These are phyloP conservation scores for Verbena officinalis DNA, from an alignment of 257 asterid genomes.

Conservation along the genomic window DNA sequence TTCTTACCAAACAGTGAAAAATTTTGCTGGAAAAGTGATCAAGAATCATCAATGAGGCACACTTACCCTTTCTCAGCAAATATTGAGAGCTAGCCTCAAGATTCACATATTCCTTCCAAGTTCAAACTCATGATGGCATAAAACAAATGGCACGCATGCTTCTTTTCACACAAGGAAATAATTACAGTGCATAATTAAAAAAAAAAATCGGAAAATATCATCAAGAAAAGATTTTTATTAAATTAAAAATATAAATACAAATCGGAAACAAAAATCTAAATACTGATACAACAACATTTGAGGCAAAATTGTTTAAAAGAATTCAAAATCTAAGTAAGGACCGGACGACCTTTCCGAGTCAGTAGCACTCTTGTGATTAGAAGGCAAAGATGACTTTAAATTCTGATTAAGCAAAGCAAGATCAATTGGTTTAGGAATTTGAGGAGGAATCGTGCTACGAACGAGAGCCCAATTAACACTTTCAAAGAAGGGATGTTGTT, in stretches of 20 bases:
- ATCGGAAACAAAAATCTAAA: conserved; percentile 15
- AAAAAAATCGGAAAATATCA: conserved; percentile 3
- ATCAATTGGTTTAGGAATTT: conserved; percentile 71
- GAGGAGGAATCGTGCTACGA: conserved; percentile 79
- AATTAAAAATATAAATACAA: conserved; percentile 33
- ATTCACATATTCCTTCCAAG: conserved; percentile 19
- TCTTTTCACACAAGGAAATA: conserved; percentile 16
- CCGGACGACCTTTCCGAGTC: conserved; percentile 76
- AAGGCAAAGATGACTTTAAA: conserved; percentile 44
- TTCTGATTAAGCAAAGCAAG: conserved; percentile 49
- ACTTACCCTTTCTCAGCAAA: conserved; percentile 30
- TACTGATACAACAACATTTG: conserved; percentile 28
- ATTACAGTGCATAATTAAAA: neutral
- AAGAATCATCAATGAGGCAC: conserved; percentile 33
- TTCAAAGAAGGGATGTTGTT: conserved; percentile 85
- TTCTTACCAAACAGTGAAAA: too few species aligned
- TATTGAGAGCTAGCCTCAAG: conserved; percentile 28
- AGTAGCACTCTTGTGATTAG: conserved; percentile 48
- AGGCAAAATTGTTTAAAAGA: conserved; percentile 50
- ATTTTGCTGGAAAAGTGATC: conserved; percentile 24
- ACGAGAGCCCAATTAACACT: conserved; percentile 90
- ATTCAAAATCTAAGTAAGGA: conserved; percentile 84
- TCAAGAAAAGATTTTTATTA: conserved; percentile 28
- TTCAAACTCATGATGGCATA: conserved; percentile 28
- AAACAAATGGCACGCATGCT: conserved; percentile 40